Base-by-base conservation (phyloP, 257 asterid genomes). In the Hygrophila difformis region DNA sequence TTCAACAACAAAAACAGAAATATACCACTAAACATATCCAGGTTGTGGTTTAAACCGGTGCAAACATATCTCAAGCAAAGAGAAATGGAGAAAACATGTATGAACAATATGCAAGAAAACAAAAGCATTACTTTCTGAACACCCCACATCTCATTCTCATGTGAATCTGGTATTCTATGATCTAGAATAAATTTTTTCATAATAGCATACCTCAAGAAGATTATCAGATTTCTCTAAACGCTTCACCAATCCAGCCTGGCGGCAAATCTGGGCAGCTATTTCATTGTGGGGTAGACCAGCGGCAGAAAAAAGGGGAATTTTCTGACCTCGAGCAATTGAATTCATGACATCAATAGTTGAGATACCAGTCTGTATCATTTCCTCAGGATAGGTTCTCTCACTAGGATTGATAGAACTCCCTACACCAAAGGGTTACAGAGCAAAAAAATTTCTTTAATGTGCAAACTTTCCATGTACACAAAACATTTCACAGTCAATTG, bases 201-300 rank as follows among this genome's bases (percentile, higher is more conserved):
- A 31, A 50, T 41, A 34, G 29, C 20, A 48, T 62, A 87, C 97
- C 79, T 76, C 86, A 49, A 87, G 95, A 66, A 87, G 93, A 66
- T 78, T 72, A 47, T 78, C 94, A 59, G 89, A 5, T 73, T 84
- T 78, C 79, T 88, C 97, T 75, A 84, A 59, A 20, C 97, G 81
- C 60, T 84, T 88, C 57, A 88, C 97, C 70, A 88, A 76, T 72
- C 97, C 97, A 78, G 97, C 97, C 71, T 88, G 97, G 51, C 97
- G 94, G 69, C 97, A 88, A 51, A 88, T 88, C 73, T 88, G 97
- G 54, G 97, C 97, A 51, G 97, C 97, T 8, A 88, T 88, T 77
- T 88, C 97, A 72, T 88, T 88, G 75, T 88, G 97, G 43, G 95
- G 97, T 65, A 88, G 95, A 76, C 97, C 97, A 47, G 97, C 97